Percentiles rank a stretch among this genome's conserved stretches.
Conservation (phyloP, 805 yeast genomes). For the Citeromyces matritensis region DNA sequence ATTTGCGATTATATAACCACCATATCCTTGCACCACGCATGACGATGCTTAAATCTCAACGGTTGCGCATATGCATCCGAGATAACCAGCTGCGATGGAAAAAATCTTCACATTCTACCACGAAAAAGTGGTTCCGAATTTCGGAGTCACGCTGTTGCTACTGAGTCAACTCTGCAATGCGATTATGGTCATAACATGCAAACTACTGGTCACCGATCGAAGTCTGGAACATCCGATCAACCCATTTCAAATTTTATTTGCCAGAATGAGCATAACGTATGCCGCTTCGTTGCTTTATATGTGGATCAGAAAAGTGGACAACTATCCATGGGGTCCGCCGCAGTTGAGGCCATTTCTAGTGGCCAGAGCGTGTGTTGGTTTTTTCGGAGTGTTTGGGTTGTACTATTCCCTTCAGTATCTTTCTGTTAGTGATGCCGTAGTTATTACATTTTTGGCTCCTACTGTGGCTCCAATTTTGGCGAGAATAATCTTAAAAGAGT, state of each 20-base stretch:
- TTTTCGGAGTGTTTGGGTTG: constrained; percentile 66
- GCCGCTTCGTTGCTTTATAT: constrained; percentile 41
- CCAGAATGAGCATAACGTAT: constrained; percentile 64
- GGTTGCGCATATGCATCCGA: not conserved
- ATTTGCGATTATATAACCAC: no score
- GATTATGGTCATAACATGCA: constrained; percentile 61
- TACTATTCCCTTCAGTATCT: constrained; percentile 64
- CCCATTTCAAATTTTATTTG: constrained; percentile 66
- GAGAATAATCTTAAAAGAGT: constrained; percentile 48
- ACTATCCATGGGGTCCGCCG: constrained; percentile 59
- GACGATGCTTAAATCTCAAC: no score
- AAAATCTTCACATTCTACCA: no score
- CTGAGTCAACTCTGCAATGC: constrained; percentile 63
- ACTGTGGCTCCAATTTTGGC: constrained; percentile 65
- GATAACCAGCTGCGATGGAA: not conserved
- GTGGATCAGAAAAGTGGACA: constrained; percentile 30
- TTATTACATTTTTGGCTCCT: constrained; percentile 68
- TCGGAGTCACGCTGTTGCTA: constrained; percentile 44
- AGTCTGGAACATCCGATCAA: constrained; percentile 46
- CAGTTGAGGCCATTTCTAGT: constrained; percentile 36
- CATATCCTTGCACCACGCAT: no score
- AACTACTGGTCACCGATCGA: constrained; percentile 54
- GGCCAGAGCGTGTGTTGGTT: constrained; percentile 60
- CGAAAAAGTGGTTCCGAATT: constrained; percentile 16
- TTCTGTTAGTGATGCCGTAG: constrained; percentile 68